phyloP scores from a whole-genome alignment of 176 grass and related monocot genomes.

The Aegilops umbellulata region DNA sequence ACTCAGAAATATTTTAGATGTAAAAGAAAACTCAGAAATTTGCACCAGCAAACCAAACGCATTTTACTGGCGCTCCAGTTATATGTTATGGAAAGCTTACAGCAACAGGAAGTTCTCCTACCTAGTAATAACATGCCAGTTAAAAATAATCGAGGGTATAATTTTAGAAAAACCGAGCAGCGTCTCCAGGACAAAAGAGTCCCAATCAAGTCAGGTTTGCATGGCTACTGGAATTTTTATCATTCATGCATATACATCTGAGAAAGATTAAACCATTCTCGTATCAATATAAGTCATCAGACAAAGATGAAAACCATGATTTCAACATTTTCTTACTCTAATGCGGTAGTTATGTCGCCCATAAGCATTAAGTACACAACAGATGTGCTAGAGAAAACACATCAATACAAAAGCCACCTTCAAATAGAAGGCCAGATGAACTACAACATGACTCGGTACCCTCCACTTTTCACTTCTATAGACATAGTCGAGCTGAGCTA shows the following conservation, averaged over 20 bases:
- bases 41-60: too few species aligned
- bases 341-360: background rate
- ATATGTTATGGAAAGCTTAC: background rate
- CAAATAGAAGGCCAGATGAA: conserved; percentile 10
- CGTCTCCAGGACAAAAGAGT: background rate
- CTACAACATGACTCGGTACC: background rate
- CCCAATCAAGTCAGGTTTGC: background rate
- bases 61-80: background rate
- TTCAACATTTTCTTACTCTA: background rate
- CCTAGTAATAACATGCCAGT: background rate
- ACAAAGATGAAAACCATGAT: background rate
- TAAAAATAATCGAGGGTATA: background rate
- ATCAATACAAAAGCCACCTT: background rate
- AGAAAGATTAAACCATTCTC: background rate
- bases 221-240: background rate
- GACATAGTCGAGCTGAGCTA: conserved; percentile 15
- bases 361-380: background rate
- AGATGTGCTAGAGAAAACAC: background rate
- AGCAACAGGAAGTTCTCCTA: background rate
- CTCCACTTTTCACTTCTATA: conserved; percentile 33
- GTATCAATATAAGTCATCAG: background rate
- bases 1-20: too few species aligned
- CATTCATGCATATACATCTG: background rate
- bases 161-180: background rate
- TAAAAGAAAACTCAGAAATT: too few species aligned